Evolutionary conservation across 768 basidiomycete genomes (phyloP).

Genomic region (Kwoniella shandongensis): DNA sequence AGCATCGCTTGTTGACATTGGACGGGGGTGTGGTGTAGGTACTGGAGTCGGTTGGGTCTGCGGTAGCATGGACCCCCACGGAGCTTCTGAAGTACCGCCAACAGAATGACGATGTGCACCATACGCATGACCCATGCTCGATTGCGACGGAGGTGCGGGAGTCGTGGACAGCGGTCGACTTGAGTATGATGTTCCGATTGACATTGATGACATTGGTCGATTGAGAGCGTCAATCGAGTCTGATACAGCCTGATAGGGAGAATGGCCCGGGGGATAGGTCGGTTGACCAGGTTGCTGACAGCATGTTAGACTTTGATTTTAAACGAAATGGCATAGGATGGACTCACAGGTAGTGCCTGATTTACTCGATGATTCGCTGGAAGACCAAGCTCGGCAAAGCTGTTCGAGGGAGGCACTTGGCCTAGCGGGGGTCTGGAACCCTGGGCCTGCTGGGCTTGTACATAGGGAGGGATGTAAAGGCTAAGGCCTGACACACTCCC

Average conservation of each 20-base stretch:
- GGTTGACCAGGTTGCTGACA: slow-evolving; percentile 11
- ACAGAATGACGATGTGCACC: slow-evolving; percentile 41
- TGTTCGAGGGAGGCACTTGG: slow-evolving; percentile 19
- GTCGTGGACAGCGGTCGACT: slow-evolving; percentile 23
- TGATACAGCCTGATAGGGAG: not conserved
- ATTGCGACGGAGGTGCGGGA: slow-evolving; percentile 9
- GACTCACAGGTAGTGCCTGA: slow-evolving; percentile 37
- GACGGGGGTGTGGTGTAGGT: slow-evolving; percentile 31
- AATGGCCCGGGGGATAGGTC: slow-evolving; percentile 13
- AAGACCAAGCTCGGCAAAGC: slow-evolving; percentile 44
- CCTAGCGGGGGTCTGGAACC: slow-evolving; percentile 4
- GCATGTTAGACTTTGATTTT: not conserved
- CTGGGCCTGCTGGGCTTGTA: slow-evolving; percentile 17
- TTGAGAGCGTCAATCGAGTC: slow-evolving; percentile 33
- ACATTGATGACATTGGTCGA: slow-evolving; percentile 41
- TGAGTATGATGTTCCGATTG: slow-evolving; percentile 25
- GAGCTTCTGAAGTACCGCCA: slow-evolving; percentile 28
- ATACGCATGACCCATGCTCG: slow-evolving; percentile 7
- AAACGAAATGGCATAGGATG: not conserved
- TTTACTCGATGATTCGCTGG: slow-evolving; percentile 34
- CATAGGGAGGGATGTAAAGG: slow-evolving; percentile 50
- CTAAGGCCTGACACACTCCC: slow-evolving; percentile 45
- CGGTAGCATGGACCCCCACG: slow-evolving; percentile 32
- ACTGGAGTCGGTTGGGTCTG: slow-evolving; percentile 28
- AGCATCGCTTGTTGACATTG: slow-evolving; percentile 28